A percentile compares a stretch with the other conserved stretches of the same genome.
phyloP scores from a whole-genome alignment of 345 rosid species.

The Firmiana major region DNA sequence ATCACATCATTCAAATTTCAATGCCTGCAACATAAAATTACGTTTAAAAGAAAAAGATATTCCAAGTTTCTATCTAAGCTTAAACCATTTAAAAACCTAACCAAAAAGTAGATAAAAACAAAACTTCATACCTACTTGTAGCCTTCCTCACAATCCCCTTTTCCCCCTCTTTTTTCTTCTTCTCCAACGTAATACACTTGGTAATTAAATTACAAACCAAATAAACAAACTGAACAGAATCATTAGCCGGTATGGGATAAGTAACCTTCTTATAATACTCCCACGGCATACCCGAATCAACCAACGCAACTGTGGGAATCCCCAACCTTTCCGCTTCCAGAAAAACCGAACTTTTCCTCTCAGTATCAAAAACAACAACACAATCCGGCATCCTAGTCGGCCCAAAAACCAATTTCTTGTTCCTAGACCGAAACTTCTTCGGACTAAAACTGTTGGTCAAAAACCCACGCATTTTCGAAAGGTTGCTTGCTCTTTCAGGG shows the following conservation, averaged over 20 bases:
- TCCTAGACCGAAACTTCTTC: conserved; percentile 83
- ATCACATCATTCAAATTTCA: not conserved
- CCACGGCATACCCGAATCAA: conserved; percentile 81
- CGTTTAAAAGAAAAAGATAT: not conserved
- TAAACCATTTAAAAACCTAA: not conserved
- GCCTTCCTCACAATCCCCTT: conserved; percentile 13
- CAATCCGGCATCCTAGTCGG: conserved; percentile 87
- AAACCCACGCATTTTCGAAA: conserved; percentile 83
- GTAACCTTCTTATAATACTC: conserved; percentile 68
- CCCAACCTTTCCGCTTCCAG: conserved; percentile 73
- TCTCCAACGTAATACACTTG: conserved; percentile 72
- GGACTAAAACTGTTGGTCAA: conserved; percentile 86
- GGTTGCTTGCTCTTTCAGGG: conserved; percentile 49
- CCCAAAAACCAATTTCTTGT: conserved; percentile 83
- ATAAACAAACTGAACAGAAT: conserved; percentile 89
- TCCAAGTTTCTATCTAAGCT: not conserved
- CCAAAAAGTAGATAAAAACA: too few species aligned
- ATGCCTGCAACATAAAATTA: not conserved
- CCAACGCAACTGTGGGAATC: conserved; percentile 86
- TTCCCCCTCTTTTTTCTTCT: conserved; percentile 44
- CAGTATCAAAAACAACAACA: conserved; percentile 78
- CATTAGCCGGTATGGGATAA: conserved; percentile 90
- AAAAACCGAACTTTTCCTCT: conserved; percentile 80
- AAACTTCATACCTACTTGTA: conserved; percentile 20
- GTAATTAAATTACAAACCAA: conserved; percentile 92